Base-by-base conservation (phyloP, 768 basidiomycete genomes). In the Chiua virens region DNA sequence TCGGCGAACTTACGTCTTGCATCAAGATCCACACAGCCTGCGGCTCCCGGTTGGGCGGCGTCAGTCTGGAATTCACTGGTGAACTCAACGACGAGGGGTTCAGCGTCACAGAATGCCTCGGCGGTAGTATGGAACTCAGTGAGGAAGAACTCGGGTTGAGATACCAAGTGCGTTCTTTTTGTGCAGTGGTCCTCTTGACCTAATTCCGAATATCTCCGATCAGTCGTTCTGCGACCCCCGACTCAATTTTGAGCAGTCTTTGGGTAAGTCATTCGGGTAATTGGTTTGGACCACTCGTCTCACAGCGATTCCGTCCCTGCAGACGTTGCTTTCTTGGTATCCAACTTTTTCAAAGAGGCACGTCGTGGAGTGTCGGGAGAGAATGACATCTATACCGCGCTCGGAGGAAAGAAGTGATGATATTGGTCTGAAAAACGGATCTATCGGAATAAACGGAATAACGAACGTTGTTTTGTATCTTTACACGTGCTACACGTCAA, bases 91-190 rank as follows among this genome's bases (percentile, higher is more conserved):
- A 91, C 11, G 86, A 97, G 50, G 93, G 96, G 7, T 92, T 87
- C 70, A 89, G 89, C 55, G 97, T 99, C 38, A 99, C 97, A 0
- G 97, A 98, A 68, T 98, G 95, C 64, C 75, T 95, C 10, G 97
- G 97, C 5, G 97, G 96, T 1, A 96, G 92, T 57, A 98, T 98
- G 95, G 87, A 91, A 63, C 73, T 98, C 34, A 80, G 77, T 41
- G 96, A 98, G 66, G 89, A 94, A 56, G 79, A 97, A 67, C 78
- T 99, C 15, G 87, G 82, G n/a, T 72, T 95, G 67, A 78, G 95
- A 57, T 99, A 98, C 67, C 87, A 96, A 74, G 86, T 89, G 13
- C 17, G 77, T 52, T 11, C 23, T 42, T 50, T 21, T 7, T 35
- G 22, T 21, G 28, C 5, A n/a, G n/a, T 27, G 32, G 27, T 17